Conservation (phyloP, 1,139 yeast species). For the Kurtzmaniella quercitrusa region DNA sequence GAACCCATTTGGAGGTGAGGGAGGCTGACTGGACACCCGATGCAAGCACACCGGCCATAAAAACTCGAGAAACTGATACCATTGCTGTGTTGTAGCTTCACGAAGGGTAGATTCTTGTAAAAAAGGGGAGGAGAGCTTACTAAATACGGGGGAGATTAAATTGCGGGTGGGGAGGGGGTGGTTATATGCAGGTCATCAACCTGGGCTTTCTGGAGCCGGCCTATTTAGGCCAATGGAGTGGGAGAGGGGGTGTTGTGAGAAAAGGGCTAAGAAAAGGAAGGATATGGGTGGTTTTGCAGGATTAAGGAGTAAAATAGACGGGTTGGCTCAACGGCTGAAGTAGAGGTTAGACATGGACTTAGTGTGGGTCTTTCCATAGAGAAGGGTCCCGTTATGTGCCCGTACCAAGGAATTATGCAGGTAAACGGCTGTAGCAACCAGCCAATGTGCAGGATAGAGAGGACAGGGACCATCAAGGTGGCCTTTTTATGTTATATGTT, state of each 20-base stretch:
- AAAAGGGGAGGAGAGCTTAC: not conserved
- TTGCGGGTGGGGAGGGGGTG: not conserved
- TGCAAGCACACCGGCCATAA: conserved; percentile 1
- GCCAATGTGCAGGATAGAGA: not conserved
- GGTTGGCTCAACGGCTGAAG: too few species aligned
- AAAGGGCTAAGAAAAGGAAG: too few species aligned
- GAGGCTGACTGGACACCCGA: not conserved
- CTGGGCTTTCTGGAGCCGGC: too few species aligned
- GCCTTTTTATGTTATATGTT: too few species aligned
- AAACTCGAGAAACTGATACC: conserved; percentile 1
- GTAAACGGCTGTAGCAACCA: not conserved
- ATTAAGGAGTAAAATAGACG: too few species aligned
- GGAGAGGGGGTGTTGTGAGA: too few species aligned
- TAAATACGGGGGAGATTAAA: not conserved
- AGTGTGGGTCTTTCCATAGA: too few species aligned
- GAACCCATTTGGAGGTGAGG: not conserved
- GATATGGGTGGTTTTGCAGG: too few species aligned
- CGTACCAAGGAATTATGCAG: not conserved
- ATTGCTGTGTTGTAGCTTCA: not conserved
- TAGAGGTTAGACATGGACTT: too few species aligned
- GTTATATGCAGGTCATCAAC: not conserved
- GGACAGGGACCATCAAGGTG: too few species aligned
- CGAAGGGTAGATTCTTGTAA: not conserved
- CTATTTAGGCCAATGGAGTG: too few species aligned
- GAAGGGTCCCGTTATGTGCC: too few species aligned